Evolutionary conservation across 1,139 yeast genomes (phyloP).

Genomic region (Candida sanyaensis): DNA sequence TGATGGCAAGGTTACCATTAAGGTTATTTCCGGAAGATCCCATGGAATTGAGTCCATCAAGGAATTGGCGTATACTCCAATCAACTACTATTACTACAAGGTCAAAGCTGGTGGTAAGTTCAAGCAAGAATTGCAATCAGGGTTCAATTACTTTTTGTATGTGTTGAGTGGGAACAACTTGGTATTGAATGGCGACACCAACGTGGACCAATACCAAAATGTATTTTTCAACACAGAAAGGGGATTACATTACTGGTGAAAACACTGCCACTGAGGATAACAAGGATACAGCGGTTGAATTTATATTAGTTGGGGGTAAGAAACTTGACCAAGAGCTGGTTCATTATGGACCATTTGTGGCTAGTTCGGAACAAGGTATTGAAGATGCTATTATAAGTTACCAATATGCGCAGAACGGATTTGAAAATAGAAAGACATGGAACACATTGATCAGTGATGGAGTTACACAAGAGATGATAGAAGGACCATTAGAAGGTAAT

Average conservation of each 20-base stretch:
- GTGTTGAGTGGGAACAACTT: constrained; percentile 61
- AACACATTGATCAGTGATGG: constrained; percentile 64
- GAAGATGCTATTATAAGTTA: constrained; percentile 71
- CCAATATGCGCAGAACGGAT: constrained; percentile 69
- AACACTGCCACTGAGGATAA: constrained; percentile 38
- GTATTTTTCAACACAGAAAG: constrained; percentile 68
- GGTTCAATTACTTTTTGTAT: constrained; percentile 75
- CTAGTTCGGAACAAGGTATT: constrained; percentile 61
- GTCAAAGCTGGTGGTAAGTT: constrained; percentile 71
- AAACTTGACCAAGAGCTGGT: constrained; percentile 74
- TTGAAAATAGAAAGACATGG: constrained; percentile 73
- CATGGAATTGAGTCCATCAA: constrained; percentile 74
- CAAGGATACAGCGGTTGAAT: constrained; percentile 40
- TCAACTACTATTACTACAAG: constrained; percentile 69
- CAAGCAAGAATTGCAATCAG: constrained; percentile 60
- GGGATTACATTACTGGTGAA: constrained; percentile 54
- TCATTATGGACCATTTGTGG: constrained; percentile 94
- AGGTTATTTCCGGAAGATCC: constrained; percentile 76
- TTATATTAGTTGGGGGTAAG: constrained; percentile 78
- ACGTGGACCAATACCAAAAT: constrained; percentile 51
- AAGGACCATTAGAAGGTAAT: constrained; percentile 40
- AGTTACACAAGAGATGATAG: constrained; percentile 50
- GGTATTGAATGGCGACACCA: constrained; percentile 42
- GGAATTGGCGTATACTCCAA: constrained; percentile 84
- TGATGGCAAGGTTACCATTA: constrained; percentile 64